These are phyloP conservation scores for Cryptosporidium tyzzeri DNA, from an alignment of 169 alveolate genomes.

Conservation along the genomic window DNA sequence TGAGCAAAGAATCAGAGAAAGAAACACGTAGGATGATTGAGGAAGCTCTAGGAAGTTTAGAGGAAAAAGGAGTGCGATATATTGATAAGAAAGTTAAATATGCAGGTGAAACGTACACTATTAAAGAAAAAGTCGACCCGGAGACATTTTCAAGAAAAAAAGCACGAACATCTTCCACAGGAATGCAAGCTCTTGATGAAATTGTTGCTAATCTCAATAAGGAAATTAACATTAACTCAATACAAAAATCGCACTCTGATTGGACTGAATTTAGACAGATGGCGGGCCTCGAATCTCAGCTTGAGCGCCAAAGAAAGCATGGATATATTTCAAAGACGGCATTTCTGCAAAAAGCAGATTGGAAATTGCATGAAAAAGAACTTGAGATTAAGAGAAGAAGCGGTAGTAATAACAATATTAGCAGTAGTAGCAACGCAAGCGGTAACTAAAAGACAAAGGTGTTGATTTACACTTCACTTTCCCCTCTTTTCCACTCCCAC, in stretches of 20 bases:
- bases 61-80: constrained; percentile 19
- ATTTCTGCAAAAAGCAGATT: constrained; percentile 68
- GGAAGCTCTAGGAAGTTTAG: constrained; percentile 29
- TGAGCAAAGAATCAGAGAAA: constrained; percentile 15
- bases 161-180: neutral
- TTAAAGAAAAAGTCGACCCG: constrained; percentile 38
- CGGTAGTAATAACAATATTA: neutral
- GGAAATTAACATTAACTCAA: constrained; percentile 32
- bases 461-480: no score
- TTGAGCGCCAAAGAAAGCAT: constrained; percentile 66
- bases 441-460: neutral
- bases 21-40: constrained; percentile 28
- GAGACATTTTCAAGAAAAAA: neutral
- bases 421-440: neutral
- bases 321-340: constrained; percentile 72
- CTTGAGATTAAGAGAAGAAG: constrained; percentile 29
- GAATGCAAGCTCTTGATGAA: constrained; percentile 38
- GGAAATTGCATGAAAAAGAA: constrained; percentile 68
- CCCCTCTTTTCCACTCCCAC: neutral
- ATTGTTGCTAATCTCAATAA: constrained; percentile 11
- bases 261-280: constrained; percentile 71
- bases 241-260: constrained; percentile 71
- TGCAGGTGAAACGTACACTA: constrained; percentile 60
- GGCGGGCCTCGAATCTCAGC: constrained; percentile 69
- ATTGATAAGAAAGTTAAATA: constrained; percentile 55